Evolutionary conservation across 805 yeast genomes (phyloP).

Genomic region (Cyberlindnera japonica): DNA sequence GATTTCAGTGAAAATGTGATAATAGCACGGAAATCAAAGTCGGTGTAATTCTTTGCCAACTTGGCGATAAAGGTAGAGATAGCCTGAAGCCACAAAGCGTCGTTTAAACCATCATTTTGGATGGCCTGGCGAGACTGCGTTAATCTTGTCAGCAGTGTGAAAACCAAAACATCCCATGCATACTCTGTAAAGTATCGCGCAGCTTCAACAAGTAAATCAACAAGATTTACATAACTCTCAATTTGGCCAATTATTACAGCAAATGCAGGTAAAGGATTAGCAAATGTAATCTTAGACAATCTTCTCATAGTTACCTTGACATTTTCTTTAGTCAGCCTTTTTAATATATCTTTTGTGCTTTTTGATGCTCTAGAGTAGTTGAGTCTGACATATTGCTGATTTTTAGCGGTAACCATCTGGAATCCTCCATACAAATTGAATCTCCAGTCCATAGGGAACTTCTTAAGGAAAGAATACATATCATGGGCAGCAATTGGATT

Average conservation of each 20-base stretch:
- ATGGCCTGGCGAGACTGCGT: slow-evolving; percentile 63
- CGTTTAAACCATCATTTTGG: slow-evolving; percentile 77
- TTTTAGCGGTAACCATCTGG: slow-evolving; percentile 52
- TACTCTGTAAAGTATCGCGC: slow-evolving; percentile 70
- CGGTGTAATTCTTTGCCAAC: slow-evolving; percentile 49
- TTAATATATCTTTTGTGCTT: slow-evolving; percentile 71
- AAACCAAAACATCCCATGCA: slow-evolving; percentile 83
- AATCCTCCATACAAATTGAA: slow-evolving; percentile 82
- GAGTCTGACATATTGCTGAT: slow-evolving; percentile 49
- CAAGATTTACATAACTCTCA: slow-evolving; percentile 88
- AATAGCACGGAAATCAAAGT: slow-evolving; percentile 60
- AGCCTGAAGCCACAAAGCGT: slow-evolving; percentile 82
- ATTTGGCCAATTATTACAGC: slow-evolving; percentile 71
- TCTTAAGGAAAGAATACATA: slow-evolving; percentile 50
- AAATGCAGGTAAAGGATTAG: slow-evolving; percentile 79
- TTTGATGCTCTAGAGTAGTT: slow-evolving; percentile 68
- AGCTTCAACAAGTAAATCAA: slow-evolving; percentile 70
- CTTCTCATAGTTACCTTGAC: slow-evolving; percentile 67
- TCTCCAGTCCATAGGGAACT: slow-evolving; percentile 58
- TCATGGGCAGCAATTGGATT: slow-evolving; percentile 60
- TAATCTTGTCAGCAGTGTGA: slow-evolving; percentile 66
- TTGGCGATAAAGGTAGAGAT: slow-evolving; percentile 76
- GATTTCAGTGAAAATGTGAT: slow-evolving; percentile 57
- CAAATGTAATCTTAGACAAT: slow-evolving; percentile 64
- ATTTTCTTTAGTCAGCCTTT: slow-evolving; percentile 79